phyloP scores from a whole-genome alignment of 345 rosid genomes.

The Cardamine resedifolia region DNA sequence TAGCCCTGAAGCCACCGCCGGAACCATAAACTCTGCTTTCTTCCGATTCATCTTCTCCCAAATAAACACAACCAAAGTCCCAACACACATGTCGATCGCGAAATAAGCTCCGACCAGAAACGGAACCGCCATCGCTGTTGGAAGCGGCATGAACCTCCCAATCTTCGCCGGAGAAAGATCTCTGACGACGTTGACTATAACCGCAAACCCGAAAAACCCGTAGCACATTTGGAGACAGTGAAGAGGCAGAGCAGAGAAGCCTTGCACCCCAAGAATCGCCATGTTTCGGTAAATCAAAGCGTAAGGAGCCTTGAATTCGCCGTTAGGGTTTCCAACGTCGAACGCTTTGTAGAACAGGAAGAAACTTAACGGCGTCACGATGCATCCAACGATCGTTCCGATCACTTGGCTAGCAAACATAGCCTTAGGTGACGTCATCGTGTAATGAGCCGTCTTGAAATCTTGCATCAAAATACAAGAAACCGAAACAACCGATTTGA shows the following conservation, averaged over 20 bases:
- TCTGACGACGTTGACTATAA: conserved; percentile 58
- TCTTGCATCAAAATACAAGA: conserved; percentile 95
- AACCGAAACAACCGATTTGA: conserved; percentile 85
- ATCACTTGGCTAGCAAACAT: conserved; percentile 84
- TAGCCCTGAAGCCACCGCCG: conserved; percentile 84
- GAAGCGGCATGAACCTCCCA: conserved; percentile 86
- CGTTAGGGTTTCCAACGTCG: conserved; percentile 85
- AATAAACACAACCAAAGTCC: conserved; percentile 63
- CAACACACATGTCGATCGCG: conserved; percentile 84
- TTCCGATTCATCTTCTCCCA: conserved; percentile 62
- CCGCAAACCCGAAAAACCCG: conserved; percentile 79
- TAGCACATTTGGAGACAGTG: conserved; percentile 47
- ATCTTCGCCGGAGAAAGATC: conserved; percentile 59
- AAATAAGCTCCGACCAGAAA: conserved; percentile 89
- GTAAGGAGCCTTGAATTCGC: conserved; percentile 87
- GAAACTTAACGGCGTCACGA: conserved; percentile 76
- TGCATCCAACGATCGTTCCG: conserved; percentile 76
- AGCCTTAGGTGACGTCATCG: conserved; percentile 79
- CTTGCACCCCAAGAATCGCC: conserved; percentile 46
- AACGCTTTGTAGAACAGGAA: conserved; percentile 88
- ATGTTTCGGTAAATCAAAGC: conserved; percentile 81
- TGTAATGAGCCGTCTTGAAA: conserved; percentile 84
- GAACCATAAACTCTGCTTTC: conserved; percentile 75
- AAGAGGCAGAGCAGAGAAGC: conserved; percentile 44
- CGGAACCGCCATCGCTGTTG: conserved; percentile 86